phyloP scores from a whole-genome alignment of 495 filamentous ascomycete genomes.

The Pseudoneurospora amorphoporcata region DNA sequence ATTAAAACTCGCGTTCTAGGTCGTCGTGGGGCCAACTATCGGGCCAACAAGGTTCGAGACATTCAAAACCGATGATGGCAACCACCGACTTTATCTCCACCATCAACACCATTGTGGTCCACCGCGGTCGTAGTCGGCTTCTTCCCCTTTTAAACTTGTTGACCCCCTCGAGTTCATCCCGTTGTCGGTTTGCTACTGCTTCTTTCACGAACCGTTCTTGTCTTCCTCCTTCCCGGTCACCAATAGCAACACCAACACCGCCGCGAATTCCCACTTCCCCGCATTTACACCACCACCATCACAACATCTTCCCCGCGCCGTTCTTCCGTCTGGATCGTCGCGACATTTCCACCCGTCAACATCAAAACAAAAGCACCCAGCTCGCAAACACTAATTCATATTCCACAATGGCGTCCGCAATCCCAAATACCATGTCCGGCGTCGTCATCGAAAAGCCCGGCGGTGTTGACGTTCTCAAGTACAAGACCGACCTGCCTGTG shows the following conservation, averaged over 20 bases:
- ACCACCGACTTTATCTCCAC: background rate
- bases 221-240: background rate
- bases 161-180: background rate
- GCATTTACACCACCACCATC: background rate
- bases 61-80: background rate
- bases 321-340: background rate
- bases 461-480: conserved; percentile 67
- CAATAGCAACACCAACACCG: background rate
- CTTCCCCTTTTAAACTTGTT: background rate
- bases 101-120: background rate
- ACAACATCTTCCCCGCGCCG: background rate
- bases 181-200: background rate
- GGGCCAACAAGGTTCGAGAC: background rate
- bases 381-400: background rate
- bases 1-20: background rate
- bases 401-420: conserved; percentile 4
- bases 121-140: background rate
- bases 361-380: background rate
- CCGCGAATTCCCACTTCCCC: background rate
- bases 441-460: conserved; percentile 67
- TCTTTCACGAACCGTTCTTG: background rate
- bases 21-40: background rate
- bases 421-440: conserved; percentile 62
- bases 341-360: background rate
- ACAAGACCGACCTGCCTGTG: conserved; percentile 65